Evolutionary conservation across 2,329 filamentous ascomycete genomes (phyloP), one percentile per base, ranked within the genome.

Genomic region (Calonectria montana): DNA sequence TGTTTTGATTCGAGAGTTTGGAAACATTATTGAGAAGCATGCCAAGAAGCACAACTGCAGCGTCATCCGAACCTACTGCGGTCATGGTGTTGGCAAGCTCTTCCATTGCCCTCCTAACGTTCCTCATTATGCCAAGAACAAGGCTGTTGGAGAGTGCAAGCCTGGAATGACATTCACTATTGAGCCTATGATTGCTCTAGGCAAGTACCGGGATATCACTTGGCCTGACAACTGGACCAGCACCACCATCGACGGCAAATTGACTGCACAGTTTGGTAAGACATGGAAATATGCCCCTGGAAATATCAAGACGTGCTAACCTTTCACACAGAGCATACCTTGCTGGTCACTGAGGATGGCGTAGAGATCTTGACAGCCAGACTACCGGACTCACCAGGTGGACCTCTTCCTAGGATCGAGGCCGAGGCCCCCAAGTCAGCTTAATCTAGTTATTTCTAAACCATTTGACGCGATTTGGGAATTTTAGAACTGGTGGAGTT

Each of bases 201-300:
- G 97, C 70, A 96, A 94, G 73, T 94, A 98, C 84, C 91, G 91
- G 74, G 97, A 99, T 81, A 93, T 97, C 82, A 98, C 95, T 0
- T 99, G 97, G 97, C 97, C 97, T 0, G 97, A 99, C 82, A 95
- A 98, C 86, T 99, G 97, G 97, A 99, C 97, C 1, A 98, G 95
- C 84, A 94, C 94, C 6, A 99, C 97, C 0, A 90, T 92, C 69
- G 97, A 99, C 82, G 97, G 97, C 63, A 94, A 93, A 84, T 88
- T 91, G 81, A 98, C 96, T 18, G 97, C 97, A 12, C 97, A 99
- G 82, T 99, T 99, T 81, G 94, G 93, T 95, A 86, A 83, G 91
- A 55, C 15, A 43, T 10, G 2, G 37, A 15, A 13, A 18, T 29
- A 39, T 10, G n/a, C 6, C n/a, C 27, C 2, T 5, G 25, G 12